Base-by-base conservation (phyloP, 225 moss, liverwort and hornwort genomes). In the Thuidium tamariscinum region DNA sequence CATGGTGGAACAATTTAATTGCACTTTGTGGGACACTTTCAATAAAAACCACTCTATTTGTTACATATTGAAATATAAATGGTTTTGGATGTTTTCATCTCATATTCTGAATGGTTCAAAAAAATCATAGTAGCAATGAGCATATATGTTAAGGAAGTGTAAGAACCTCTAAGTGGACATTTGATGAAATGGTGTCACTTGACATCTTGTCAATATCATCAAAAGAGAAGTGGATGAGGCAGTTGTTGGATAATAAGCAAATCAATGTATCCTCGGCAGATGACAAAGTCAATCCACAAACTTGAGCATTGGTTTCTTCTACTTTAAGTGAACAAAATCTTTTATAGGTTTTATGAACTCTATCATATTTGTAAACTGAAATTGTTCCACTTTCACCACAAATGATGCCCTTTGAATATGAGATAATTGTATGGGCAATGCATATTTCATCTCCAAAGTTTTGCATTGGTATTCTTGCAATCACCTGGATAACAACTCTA, bases 391-490 rank as follows among this genome's bases (percentile, higher is more conserved):
- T 92, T 88, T 95, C 95, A 42, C 95, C 95, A 85, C 94, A 95
- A 64, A 97, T 90, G 60, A 97, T 92, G 37, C 96, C 96, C 46
- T 89, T 95, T 16, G 95, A 95, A 61, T 92, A 97, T 57, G 94
- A 92, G 1, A 95, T 82, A 63, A 95, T 89, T 29, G 83, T 85
- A 69, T 94, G 61, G 27, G 84, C 91, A 62, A 92, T 85, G 81
- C 88, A 89, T 80, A 83, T 87, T 64, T 89, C 90, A 26, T 88
- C 87, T 61, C 71, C 72, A 10, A 48, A 83, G 23, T 34, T 80
- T 80, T 83, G 82, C 86, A 94, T 92, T 56, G 88, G 79, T 85
- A 95, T 93, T 65, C 81, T 92, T 89, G 93, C 91, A 57, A 95
- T 87, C 85, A 95, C 86, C 95, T 96, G 11, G 17, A 51, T 36